Conservation (phyloP, 73 alveolate species). For the Paramecium octaurelia region DNA sequence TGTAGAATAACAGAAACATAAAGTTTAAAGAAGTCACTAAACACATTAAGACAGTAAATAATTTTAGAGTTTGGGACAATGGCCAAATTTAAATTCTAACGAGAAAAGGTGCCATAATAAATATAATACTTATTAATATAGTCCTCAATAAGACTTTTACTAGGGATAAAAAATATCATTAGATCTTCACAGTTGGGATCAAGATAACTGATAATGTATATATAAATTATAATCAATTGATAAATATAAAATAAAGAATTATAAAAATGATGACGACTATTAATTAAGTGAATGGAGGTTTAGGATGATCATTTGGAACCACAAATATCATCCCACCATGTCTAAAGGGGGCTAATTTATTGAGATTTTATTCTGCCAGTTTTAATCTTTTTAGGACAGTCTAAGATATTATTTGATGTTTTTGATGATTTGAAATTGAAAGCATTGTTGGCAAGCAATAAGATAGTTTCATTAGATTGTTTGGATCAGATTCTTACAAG, state of each 20-base stretch:
- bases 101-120: not conserved
- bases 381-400: not conserved
- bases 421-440: not conserved
- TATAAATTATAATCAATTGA: not conserved
- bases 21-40: not conserved
- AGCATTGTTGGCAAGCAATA: not conserved
- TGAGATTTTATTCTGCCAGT: not conserved
- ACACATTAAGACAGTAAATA: not conserved
- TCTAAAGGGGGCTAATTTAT: not conserved
- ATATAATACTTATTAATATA: constrained; percentile 29
- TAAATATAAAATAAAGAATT: not conserved
- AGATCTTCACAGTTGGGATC: constrained; percentile 3
- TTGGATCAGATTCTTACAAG: not conserved
- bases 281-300: not conserved
- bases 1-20: not conserved
- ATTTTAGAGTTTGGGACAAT: constrained; percentile 7
- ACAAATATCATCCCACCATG: constrained; percentile 14
- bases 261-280: not conserved
- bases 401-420: not conserved
- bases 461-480: not conserved
- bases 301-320: not conserved
- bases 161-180: not conserved
- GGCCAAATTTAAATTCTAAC: not conserved
- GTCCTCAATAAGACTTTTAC: not conserved
- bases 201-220: not conserved